phyloP scores from a whole-genome alignment of 768 basidiomycete genomes.

The Strobilomyces confusus region DNA sequence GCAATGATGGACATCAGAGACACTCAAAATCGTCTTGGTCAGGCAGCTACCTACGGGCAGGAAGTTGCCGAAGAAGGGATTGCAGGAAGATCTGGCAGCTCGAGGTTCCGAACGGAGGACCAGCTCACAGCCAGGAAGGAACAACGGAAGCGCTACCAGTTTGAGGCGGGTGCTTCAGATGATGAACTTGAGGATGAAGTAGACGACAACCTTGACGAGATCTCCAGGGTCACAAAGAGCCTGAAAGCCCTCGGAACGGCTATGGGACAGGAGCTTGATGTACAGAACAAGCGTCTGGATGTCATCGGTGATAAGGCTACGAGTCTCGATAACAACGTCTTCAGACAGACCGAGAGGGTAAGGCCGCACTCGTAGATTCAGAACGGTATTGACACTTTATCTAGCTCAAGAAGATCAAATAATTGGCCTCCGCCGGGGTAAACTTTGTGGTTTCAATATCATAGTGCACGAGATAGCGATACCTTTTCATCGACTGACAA shows the following conservation, averaged over 20 bases:
- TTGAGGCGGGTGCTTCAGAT: constrained; percentile 86
- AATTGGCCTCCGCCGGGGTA: not conserved
- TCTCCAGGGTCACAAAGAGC: constrained; percentile 68
- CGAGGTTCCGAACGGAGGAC: constrained; percentile 45
- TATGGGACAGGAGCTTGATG: constrained; percentile 86
- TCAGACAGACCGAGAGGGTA: constrained; percentile 81
- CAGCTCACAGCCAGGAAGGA: constrained; percentile 58
- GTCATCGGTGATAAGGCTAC: constrained; percentile 77
- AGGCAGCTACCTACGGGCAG: constrained; percentile 61
- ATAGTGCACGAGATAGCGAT: constrained; percentile 22
- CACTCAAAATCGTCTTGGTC: constrained; percentile 80
- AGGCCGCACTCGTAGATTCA: constrained; percentile 24
- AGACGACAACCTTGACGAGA: constrained; percentile 87
- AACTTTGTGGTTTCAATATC: not conserved
- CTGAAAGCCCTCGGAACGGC: constrained; percentile 75
- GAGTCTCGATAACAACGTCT: constrained; percentile 67
- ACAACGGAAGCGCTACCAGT: constrained; percentile 81
- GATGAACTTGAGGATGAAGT: constrained; percentile 95
- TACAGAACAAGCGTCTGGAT: constrained; percentile 78
- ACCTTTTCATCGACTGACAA: constrained; percentile 9
- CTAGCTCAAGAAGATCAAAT: constrained; percentile 64
- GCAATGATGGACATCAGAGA: constrained; percentile 84
- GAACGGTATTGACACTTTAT: constrained; percentile 6
- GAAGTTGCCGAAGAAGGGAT: constrained; percentile 41
- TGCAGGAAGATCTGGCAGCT: constrained; percentile 34